A percentile compares a stretch with the other conserved stretches of the same genome.
These are phyloP conservation scores for Myriosclerotinia curreyana DNA, from an alignment of 2,329 filamentous ascomycete species.

Conservation along the genomic window DNA sequence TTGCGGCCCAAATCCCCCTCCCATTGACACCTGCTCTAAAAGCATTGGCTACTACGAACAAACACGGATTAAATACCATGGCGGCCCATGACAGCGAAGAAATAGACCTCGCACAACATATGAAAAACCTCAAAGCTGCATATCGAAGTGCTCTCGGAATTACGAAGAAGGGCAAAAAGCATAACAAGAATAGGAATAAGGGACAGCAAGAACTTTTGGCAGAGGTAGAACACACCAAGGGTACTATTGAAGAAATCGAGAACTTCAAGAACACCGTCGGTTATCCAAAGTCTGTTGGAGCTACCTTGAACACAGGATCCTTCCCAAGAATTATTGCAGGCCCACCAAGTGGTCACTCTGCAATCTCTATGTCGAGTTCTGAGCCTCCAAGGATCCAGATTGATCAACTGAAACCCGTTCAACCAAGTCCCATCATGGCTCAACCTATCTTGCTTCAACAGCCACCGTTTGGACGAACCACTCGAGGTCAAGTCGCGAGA, in stretches of 20 bases:
- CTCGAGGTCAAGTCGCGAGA: slow-evolving; percentile 34
- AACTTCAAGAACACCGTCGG: slow-evolving; percentile 20
- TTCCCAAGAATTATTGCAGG: slow-evolving; percentile 5
- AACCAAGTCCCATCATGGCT: slow-evolving; percentile 2
- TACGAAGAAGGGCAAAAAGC: slow-evolving; percentile 34
- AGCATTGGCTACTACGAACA: slow-evolving; percentile 24
- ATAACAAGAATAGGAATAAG: slow-evolving; percentile 31
- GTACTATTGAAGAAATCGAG: slow-evolving; percentile 15
- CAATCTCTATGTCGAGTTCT: not conserved
- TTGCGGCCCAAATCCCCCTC: slow-evolving; percentile 29
- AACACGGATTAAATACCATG: slow-evolving; percentile 29
- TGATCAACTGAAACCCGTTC: slow-evolving; percentile 1
- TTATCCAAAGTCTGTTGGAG: slow-evolving; percentile 6
- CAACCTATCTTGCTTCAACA: slow-evolving; percentile 10
- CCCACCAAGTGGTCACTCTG: not conserved
- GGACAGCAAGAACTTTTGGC: slow-evolving; percentile 25
- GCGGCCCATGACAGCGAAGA: slow-evolving; percentile 28
- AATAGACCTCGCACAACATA: slow-evolving; percentile 30
- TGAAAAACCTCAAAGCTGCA: slow-evolving; percentile 39
- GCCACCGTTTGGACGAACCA: slow-evolving; percentile 28
- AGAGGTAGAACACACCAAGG: slow-evolving; percentile 20
- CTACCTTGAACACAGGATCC: slow-evolving; percentile 4
- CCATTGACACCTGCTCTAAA: slow-evolving; percentile 26
- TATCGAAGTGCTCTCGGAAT: slow-evolving; percentile 37
- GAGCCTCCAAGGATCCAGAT: slow-evolving; percentile 3